phyloP scores from a whole-genome alignment of 768 basidiomycete genomes.

The Lactifluus subvellereus region DNA sequence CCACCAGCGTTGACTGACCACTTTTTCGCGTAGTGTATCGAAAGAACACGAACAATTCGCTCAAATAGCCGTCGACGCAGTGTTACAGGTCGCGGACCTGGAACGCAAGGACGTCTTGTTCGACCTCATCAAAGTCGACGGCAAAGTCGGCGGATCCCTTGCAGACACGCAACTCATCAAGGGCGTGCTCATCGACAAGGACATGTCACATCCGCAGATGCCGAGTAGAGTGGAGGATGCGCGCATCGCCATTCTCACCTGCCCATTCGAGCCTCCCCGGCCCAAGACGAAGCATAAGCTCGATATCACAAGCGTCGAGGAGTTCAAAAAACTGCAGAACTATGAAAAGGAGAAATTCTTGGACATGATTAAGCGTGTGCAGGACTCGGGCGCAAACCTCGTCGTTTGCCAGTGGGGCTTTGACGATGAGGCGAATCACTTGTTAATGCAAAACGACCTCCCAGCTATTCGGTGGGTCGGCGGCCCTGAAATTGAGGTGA shows the following conservation, averaged over 20 bases:
- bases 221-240: conserved; percentile 84
- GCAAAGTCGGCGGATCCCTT: conserved; percentile 96
- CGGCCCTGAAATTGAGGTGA: conserved; percentile 96
- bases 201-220: conserved; percentile 99
- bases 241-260: conserved; percentile 92
- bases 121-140: conserved; percentile 98
- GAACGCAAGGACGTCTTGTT: conserved; percentile 93
- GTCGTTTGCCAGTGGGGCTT: conserved; percentile 99
- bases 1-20: background rate
- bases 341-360: conserved; percentile 97
- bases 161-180: conserved; percentile 93
- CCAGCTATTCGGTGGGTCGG: conserved; percentile 99
- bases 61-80: conserved; percentile 96
- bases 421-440: conserved; percentile 97
- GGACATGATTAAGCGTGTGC: conserved; percentile 95
- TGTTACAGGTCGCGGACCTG: conserved; percentile 90
- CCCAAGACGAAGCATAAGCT: conserved; percentile 99
- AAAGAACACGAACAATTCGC: conserved; percentile 95
- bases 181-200: conserved; percentile 98
- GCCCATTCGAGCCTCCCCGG: conserved; percentile 97
- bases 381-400: conserved; percentile 94
- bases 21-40: conserved; percentile 64
- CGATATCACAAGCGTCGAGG: conserved; percentile 94
- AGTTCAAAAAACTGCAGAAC: conserved; percentile 88
- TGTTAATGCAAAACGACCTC: conserved; percentile 95